Conservation (phyloP, 2,329 filamentous ascomycete species). For the Herpotrichia juniperi region DNA sequence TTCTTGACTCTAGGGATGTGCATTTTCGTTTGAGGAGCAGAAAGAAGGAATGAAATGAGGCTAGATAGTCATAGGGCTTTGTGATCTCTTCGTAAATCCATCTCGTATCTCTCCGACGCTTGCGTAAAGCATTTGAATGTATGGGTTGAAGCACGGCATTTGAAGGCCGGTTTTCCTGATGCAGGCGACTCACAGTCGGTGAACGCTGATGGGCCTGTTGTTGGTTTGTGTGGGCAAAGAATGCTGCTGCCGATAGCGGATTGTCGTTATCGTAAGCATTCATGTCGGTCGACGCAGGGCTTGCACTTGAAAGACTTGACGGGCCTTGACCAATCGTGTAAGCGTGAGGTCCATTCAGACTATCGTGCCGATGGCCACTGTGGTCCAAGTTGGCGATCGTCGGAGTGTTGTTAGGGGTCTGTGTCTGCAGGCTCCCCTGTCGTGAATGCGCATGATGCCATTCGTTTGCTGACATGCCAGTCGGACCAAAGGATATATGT, state of each 20-base stretch:
- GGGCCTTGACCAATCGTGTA: slow-evolving; percentile 67
- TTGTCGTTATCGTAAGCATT: slow-evolving; percentile 53
- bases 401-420: slow-evolving; percentile 50
- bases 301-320: slow-evolving; percentile 62
- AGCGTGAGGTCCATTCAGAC: slow-evolving; percentile 56
- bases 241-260: slow-evolving; percentile 38
- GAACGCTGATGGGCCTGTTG: slow-evolving; percentile 32
- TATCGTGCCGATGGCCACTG: slow-evolving; percentile 36
- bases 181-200: slow-evolving; percentile 30
- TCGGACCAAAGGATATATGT: slow-evolving; percentile 35
- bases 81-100: slow-evolving; percentile 88
- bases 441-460: slow-evolving; percentile 48
- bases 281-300: slow-evolving; percentile 56
- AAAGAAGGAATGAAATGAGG: slow-evolving; percentile 87
- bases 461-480: slow-evolving; percentile 34
- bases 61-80: slow-evolving; percentile 89
- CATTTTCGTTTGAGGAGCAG: slow-evolving; percentile 74
- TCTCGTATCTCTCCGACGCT: slow-evolving; percentile 73
- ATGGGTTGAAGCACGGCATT: slow-evolving; percentile 39
- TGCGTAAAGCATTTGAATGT: slow-evolving; percentile 46
- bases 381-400: slow-evolving; percentile 42
- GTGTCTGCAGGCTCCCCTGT: slow-evolving; percentile 52
- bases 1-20: slow-evolving; percentile 76
- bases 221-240: slow-evolving; percentile 43
- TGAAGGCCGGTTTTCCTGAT: slow-evolving; percentile 30